These are phyloP conservation scores for Fraxinus paxiana DNA, from an alignment of 305 asterid genomes.

Conservation along the genomic window DNA sequence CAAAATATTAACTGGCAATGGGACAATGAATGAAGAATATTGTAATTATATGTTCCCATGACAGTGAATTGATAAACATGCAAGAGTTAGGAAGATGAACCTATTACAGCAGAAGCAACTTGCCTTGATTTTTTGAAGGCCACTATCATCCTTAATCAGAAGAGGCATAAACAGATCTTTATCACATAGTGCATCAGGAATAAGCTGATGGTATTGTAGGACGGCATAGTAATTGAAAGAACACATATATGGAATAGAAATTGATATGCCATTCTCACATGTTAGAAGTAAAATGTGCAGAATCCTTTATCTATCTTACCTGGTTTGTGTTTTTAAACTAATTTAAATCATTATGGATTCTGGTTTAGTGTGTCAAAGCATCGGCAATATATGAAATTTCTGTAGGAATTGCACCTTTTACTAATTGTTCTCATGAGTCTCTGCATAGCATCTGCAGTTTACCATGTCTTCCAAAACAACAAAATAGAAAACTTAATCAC, in stretches of 20 bases:
- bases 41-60: background rate
- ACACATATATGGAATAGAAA: background rate
- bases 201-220: background rate
- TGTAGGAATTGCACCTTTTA: conserved; percentile 7
- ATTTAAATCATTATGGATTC: background rate
- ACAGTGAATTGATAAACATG: background rate
- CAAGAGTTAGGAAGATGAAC: background rate
- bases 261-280: background rate
- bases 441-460: conserved; percentile 11
- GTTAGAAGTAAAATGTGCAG: background rate
- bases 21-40: background rate
- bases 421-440: background rate
- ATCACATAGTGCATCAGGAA: background rate
- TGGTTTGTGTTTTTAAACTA: background rate
- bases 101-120: background rate
- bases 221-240: background rate
- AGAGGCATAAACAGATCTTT: background rate
- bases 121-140: background rate
- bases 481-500: background rate
- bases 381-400: background rate
- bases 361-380: background rate
- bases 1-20: background rate
- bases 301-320: background rate
- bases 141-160: background rate
- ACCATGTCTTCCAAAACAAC: background rate